phyloP scores from a whole-genome alignment of 2,329 filamentous ascomycete genomes.

The Tolypocladium ovalisporum region DNA sequence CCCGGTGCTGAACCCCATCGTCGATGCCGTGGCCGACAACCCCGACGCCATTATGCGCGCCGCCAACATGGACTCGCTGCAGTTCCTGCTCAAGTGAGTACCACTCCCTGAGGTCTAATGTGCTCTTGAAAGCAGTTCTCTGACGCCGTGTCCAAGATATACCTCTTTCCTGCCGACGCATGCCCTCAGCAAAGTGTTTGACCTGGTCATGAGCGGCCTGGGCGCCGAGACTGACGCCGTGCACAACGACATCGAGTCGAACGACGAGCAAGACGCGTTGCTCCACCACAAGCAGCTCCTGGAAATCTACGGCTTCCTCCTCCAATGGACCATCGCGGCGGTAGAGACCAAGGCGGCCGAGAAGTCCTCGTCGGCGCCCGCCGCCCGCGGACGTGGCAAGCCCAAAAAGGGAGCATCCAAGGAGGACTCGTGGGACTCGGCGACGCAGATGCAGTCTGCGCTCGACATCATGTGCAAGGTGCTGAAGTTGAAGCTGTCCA shows the following conservation, averaged over 20 bases:
- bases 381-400: constrained; percentile 62
- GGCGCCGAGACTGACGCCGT: constrained; percentile 77
- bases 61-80: constrained; percentile 79
- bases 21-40: constrained; percentile 84
- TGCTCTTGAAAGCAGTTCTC: constrained; percentile 20
- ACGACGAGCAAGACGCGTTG: constrained; percentile 79
- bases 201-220: constrained; percentile 77
- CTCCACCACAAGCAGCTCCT: constrained; percentile 82
- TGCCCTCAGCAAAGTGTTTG: constrained; percentile 84
- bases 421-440: constrained; percentile 80
- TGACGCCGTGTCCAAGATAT: constrained; percentile 62
- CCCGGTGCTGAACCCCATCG: constrained; percentile 77
- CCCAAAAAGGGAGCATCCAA: constrained; percentile 70
- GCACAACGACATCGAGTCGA: constrained; percentile 72
- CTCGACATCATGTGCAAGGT: constrained; percentile 95
- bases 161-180: constrained; percentile 68
- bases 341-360: constrained; percentile 90
- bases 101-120: constrained; percentile 31
- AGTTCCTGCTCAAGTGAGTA: constrained; percentile 93
- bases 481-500: constrained; percentile 79
- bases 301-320: constrained; percentile 85
- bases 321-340: constrained; percentile 93
- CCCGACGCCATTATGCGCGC: constrained; percentile 77
- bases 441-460: constrained; percentile 74
- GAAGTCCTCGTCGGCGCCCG: constrained; percentile 61